A percentile compares a stretch with the other conserved stretches of the same genome.
phyloP scores from a whole-genome alignment of 768 basidiomycete genomes.

The Suillus alpinus region DNA sequence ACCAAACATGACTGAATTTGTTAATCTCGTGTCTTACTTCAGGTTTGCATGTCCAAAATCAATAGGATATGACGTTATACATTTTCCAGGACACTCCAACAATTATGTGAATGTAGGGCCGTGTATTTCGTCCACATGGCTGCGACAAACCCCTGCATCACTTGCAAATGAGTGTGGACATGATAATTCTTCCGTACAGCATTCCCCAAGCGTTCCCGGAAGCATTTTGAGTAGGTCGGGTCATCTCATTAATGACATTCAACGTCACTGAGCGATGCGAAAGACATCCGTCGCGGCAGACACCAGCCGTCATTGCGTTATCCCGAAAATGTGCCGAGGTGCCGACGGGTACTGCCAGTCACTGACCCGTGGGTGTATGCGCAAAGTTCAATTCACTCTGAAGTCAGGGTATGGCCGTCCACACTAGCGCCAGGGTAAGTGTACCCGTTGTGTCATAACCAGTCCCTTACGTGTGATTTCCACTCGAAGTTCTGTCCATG shows the following conservation, averaged over 20 bases:
- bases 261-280: not conserved
- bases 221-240: conserved; percentile 13
- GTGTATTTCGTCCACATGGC: not conserved
- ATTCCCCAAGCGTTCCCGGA: conserved; percentile 13
- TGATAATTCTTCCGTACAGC: not conserved
- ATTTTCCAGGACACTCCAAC: not conserved
- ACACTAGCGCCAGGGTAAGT: not conserved
- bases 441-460: not conserved
- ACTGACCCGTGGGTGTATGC: not conserved
- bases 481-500: not conserved
- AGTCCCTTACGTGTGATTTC: not conserved
- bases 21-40: conserved; percentile 3
- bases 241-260: not conserved
- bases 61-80: not conserved
- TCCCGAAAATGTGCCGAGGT: not conserved
- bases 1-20: conserved; percentile 14
- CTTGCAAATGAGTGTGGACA: conserved; percentile 6
- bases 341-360: not conserved
- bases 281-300: not conserved
- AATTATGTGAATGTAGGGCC: not conserved
- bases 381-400: conserved; percentile 3
- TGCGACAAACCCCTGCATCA: conserved; percentile 2
- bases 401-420: not conserved
- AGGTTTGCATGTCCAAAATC: not conserved
- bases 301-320: not conserved